Evolutionary conservation across 1,139 yeast genomes (phyloP).

Genomic region (Yamadazyma oceani): DNA sequence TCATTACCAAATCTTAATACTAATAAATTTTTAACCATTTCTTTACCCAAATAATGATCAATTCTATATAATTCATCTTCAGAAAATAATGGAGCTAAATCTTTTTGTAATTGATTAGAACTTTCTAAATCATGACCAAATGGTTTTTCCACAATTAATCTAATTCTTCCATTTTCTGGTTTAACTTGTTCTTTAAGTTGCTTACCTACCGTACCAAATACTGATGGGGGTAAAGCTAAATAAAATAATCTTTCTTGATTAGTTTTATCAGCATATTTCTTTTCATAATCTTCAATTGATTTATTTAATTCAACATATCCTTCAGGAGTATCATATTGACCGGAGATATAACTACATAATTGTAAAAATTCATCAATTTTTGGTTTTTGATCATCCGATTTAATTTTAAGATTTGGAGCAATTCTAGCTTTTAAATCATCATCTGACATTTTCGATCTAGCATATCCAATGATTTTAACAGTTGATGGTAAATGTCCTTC

Average conservation of each 20-base stretch:
- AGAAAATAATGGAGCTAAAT: slow-evolving; percentile 79
- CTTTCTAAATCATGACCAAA: slow-evolving; percentile 89
- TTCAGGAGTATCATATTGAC: slow-evolving; percentile 76
- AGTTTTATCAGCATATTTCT: slow-evolving; percentile 32
- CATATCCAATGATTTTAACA: slow-evolving; percentile 84
- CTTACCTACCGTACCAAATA: slow-evolving; percentile 75
- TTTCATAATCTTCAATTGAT: slow-evolving; percentile 60
- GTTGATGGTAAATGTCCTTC: slow-evolving; percentile 76
- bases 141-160: slow-evolving; percentile 94
- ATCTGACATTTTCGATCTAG: slow-evolving; percentile 71
- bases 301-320: slow-evolving; percentile 63
- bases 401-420: slow-evolving; percentile 59
- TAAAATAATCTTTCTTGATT: slow-evolving; percentile 79
- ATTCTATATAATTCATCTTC: slow-evolving; percentile 94
- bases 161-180: slow-evolving; percentile 68
- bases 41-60: slow-evolving; percentile 97
- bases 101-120: slow-evolving; percentile 72
- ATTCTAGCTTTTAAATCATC: slow-evolving; percentile 70
- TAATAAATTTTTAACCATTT: slow-evolving; percentile 91
- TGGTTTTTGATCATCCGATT: slow-evolving; percentile 43
- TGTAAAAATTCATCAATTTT: slow-evolving; percentile 64
- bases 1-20: slow-evolving; percentile 89
- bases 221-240: slow-evolving; percentile 93
- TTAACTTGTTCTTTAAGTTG: slow-evolving; percentile 71
- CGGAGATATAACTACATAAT: slow-evolving; percentile 66